Evolutionary conservation across 1,284 basidiomycete species (phyloP).

Genomic region (Exobasidium rhododendri): DNA sequence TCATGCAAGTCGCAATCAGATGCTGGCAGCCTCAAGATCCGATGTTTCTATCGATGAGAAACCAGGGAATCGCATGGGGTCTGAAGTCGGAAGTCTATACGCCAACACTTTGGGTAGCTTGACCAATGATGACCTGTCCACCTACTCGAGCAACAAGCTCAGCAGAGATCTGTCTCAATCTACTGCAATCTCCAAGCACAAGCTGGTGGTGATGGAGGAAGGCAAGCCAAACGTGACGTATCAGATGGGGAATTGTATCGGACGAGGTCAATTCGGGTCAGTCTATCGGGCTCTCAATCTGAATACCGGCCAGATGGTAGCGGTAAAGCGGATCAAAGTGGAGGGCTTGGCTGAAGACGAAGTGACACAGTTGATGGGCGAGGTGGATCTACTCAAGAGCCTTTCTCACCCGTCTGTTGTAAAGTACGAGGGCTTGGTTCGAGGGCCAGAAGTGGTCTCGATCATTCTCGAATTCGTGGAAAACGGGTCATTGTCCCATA

Average conservation of each 20-base stretch:
- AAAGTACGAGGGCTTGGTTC: slow-evolving; percentile 91
- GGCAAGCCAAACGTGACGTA: slow-evolving; percentile 77
- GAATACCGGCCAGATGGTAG: slow-evolving; percentile 81
- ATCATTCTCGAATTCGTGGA: slow-evolving; percentile 94
- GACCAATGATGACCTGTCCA: slow-evolving; percentile 26
- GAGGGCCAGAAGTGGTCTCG: slow-evolving; percentile 78
- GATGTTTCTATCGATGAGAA: neutral
- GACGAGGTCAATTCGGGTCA: slow-evolving; percentile 89
- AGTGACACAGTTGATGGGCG: slow-evolving; percentile 78
- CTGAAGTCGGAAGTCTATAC: slow-evolving; percentile 43
- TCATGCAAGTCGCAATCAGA: slow-evolving; percentile 27
- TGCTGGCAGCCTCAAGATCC: slow-evolving; percentile 21
- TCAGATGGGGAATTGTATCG: slow-evolving; percentile 72
- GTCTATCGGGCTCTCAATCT: slow-evolving; percentile 90
- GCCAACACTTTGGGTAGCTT: slow-evolving; percentile 36
- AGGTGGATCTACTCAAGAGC: slow-evolving; percentile 83
- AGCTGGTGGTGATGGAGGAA: slow-evolving; percentile 74
- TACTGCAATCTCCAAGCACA: slow-evolving; percentile 58
- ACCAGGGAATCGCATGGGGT: slow-evolving; percentile 33
- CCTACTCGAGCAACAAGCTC: neutral
- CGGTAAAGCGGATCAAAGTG: slow-evolving; percentile 84
- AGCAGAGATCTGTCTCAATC: slow-evolving; percentile 23
- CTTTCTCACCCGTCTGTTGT: slow-evolving; percentile 88
- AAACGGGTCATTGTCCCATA: slow-evolving; percentile 86
- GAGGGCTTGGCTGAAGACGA: slow-evolving; percentile 76